Percentiles rank a stretch among this genome's conserved stretches.
Evolutionary conservation across 768 basidiomycete genomes (phyloP).

Genomic region (Mycena galopus): DNA sequence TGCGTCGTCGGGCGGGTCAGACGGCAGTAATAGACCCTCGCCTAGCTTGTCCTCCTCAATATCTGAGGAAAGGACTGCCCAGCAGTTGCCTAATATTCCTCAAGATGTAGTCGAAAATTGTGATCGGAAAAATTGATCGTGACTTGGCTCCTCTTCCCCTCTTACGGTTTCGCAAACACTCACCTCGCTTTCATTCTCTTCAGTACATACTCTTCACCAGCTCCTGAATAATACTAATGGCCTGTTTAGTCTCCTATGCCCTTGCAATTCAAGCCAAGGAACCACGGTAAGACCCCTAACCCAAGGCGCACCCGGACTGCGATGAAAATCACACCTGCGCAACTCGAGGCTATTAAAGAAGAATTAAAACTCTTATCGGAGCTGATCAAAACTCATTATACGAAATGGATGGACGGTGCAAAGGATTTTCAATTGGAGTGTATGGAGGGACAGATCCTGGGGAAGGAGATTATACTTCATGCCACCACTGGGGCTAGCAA

Average conservation of each 20-base stretch:
- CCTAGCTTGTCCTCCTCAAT: not conserved
- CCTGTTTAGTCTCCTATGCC: not conserved
- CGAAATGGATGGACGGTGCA: slow-evolving; percentile 22
- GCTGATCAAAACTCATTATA: slow-evolving; percentile 16
- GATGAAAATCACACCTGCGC: not conserved
- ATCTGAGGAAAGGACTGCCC: not conserved
- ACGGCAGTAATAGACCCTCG: not conserved
- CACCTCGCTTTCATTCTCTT: too few species aligned
- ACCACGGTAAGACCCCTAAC: not conserved
- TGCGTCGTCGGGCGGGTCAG: not conserved
- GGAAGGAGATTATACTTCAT: slow-evolving; percentile 32
- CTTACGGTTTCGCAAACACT: too few species aligned
- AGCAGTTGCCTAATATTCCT: too few species aligned
- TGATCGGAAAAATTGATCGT: not conserved
- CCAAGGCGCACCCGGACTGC: too few species aligned
- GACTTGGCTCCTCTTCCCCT: not conserved
- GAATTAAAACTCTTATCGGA: slow-evolving; percentile 26
- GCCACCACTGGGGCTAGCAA: slow-evolving; percentile 51
- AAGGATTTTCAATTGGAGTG: slow-evolving; percentile 21
- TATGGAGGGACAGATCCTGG: slow-evolving; percentile 21
- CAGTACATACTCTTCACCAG: not conserved
- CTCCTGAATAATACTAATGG: not conserved
- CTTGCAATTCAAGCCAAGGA: not conserved
- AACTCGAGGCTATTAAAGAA: not conserved
- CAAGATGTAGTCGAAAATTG: not conserved